Percentiles rank a stretch among this genome's conserved stretches.
Conservation (phyloP, 352 stramenopile genomes). For the Pythium dissimile region DNA sequence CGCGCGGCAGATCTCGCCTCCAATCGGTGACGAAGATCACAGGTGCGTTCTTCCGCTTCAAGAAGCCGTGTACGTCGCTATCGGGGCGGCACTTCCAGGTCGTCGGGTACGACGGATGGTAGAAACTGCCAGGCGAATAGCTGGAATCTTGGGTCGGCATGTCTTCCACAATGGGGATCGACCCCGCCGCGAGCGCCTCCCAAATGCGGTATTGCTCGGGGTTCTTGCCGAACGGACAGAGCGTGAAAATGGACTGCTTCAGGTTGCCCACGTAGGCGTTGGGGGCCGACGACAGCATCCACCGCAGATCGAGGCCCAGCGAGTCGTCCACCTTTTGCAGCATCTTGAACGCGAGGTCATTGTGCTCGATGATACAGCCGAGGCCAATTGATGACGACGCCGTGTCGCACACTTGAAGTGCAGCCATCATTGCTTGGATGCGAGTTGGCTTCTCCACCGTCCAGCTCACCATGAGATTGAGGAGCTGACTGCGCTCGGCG, state of each 20-base stretch:
- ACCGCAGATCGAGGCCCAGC: slow-evolving; percentile 40
- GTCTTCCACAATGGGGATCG: slow-evolving; percentile 64
- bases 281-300: slow-evolving; percentile 44
- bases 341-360: slow-evolving; percentile 55
- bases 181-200: slow-evolving; percentile 57
- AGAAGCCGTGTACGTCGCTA: slow-evolving; percentile 43
- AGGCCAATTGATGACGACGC: not conserved
- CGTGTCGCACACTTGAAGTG: slow-evolving; percentile 34
- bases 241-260: slow-evolving; percentile 57
- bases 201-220: slow-evolving; percentile 69
- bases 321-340: slow-evolving; percentile 46
- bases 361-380: slow-evolving; percentile 51
- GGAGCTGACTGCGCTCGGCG: slow-evolving; percentile 28
- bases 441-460: slow-evolving; percentile 59
- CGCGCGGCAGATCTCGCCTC: slow-evolving; percentile 40
- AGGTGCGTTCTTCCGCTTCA: slow-evolving; percentile 43
- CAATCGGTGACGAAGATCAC: slow-evolving; percentile 61
- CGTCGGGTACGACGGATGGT: slow-evolving; percentile 53
- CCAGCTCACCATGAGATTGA: slow-evolving; percentile 71
- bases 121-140: slow-evolving; percentile 41
- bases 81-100: slow-evolving; percentile 53
- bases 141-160: slow-evolving; percentile 16
- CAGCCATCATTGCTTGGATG: slow-evolving; percentile 54
- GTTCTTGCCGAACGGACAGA: slow-evolving; percentile 63
- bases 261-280: slow-evolving; percentile 47